Base-by-base conservation (phyloP, 345 rosid species). In the Crucihimalaya himalaica region DNA sequence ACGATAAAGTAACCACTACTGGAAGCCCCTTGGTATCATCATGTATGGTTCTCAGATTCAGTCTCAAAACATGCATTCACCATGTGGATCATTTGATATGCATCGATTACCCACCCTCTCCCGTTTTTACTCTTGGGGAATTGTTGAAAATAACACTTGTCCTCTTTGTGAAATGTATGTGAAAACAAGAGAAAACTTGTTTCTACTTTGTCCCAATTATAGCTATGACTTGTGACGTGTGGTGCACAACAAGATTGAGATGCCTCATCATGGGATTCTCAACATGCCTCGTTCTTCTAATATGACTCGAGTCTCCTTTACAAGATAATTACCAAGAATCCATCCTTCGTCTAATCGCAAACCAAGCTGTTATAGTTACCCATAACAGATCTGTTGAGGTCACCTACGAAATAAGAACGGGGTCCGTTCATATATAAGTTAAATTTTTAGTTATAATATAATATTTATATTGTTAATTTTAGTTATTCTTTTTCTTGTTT, bases 231-330 rank as follows among this genome's bases (percentile, higher is more conserved):
- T n/a, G 6, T 55, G 39, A 9, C 6, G 9, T n/a, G 9, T 57
- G 62, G 25, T 18, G 62, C 40, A 57, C 62, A 16, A 31, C 62
- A 57, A 32, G 25, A 57, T 32, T 32, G n/a, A 57, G 42, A 32
- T 32, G 40, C 39, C 25, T 32, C 62, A 7, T 55, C 61, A 55
- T 29, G 61, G 14, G 61, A 31, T 16, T n/a, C 40, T 16, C 61
- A 55, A 28, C 1, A 13, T 29, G 13, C 14, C 21, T 5, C 21
- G 37, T 29, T 15, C 6, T 55, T 29, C 60, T 29, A 29, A 55
- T 0, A 15, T 28, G 60, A n/a, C 21, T 28, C 20, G 6, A 55
- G 39, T 55, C 21, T 55, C 34, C 39, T 15, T 15, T 0, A 55
- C 39, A 29, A 0, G 40, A 55, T 0, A 27, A 13, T n/a, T n/a